Base-by-base conservation (phyloP, 805 yeast genomes). In the Lachancea cidri region DNA sequence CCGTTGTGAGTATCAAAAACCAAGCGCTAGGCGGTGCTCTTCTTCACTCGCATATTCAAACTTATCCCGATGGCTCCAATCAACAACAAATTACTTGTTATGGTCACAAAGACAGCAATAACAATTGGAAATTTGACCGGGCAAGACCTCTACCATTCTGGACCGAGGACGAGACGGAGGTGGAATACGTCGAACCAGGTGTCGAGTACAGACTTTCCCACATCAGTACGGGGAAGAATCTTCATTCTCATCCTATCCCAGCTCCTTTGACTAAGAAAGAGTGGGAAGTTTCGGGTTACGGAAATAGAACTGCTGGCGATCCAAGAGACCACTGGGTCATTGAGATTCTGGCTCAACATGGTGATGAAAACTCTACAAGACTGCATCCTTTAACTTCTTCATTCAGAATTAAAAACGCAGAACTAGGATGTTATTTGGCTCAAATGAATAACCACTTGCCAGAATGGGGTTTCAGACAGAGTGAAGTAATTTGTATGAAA, bases 401-500 rank as follows among this genome's bases (percentile, higher is more conserved):
- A 17, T 78, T 93, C 66, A 76, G 96, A 64, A 68, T 93, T 51
- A 77, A 71, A 55, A 82, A 81, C 62, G 71, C 71, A 49, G 76
- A 62, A 7, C 62, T 87, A 55, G 83, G 84, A 32, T 94, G 97
- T 62, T 89, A 88, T 62, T 68, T 93, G 57, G 85, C 89, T 50
- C 85, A 91, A 11, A 74, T 93, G 8, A 97, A 96, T 34, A 67
- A 70, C 50, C 61, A 77, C 17, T 80, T 89, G 58, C 99, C 99
- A 15, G 80, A 79, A 14, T 93, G 99, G 99, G 99, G 98, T 16
- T 93, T 91, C 76, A 78, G 87, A 60, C 99, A 93, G 71, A 95
- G 96, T 48, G 99, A 93, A 69, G 91, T 93, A 49, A 82, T 81
- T 1, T 93, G 99, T 67, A 77, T 74, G 50, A 64, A 70, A 46